Percentiles rank a stretch among this genome's conserved stretches.
These are phyloP conservation scores for Dryas integrifolia DNA, from an alignment of 331 rosid species.

Conservation along the genomic window DNA sequence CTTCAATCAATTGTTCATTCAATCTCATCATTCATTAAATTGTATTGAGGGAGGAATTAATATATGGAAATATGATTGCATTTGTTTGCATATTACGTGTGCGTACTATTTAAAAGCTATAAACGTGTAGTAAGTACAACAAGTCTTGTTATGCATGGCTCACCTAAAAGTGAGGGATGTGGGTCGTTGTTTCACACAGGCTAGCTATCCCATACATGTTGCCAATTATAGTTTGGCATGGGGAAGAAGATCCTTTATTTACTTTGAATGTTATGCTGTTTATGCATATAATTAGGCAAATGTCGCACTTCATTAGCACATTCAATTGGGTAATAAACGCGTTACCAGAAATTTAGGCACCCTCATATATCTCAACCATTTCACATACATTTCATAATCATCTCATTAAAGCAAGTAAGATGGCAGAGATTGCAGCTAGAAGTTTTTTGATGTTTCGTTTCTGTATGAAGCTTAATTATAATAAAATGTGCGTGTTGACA, in stretches of 20 bases:
- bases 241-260: neutral
- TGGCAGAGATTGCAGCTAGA: no score
- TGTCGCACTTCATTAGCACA: neutral
- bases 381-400: no score
- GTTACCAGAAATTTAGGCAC: constrained; percentile 3
- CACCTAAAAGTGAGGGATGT: neutral
- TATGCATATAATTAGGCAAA: neutral
- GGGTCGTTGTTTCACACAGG: no score
- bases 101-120: neutral
- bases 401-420: no score
- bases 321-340: neutral
- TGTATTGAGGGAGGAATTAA: neutral
- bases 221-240: neutral
- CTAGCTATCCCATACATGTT: neutral
- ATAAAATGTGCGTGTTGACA: constrained; percentile 10
- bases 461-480: neutral
- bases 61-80: no score
- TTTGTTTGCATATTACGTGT: neutral
- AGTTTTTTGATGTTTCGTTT: neutral
- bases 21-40: neutral
- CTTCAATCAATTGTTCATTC: no score
- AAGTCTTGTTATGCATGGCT: neutral
- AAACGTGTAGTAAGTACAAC: neutral
- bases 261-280: neutral
- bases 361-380: neutral